A percentile compares a stretch with the other conserved stretches of the same genome.
Conservation (phyloP, 768 basidiomycete species). For the Pisolithus orientalis region DNA sequence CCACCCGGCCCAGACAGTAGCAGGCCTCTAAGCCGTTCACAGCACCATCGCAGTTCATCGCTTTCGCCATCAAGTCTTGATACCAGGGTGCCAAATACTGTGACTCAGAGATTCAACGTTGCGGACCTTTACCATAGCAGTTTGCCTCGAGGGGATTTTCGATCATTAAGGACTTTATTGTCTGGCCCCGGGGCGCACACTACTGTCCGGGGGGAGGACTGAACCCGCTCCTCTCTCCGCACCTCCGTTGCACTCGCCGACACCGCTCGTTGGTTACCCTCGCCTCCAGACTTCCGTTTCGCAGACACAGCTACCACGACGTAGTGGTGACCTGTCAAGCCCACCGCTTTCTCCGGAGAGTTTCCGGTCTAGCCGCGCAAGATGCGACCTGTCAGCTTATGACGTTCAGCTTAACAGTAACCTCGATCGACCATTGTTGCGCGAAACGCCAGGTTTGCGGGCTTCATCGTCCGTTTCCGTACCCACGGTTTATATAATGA, state of each 20-base stretch:
- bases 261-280: neutral
- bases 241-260: neutral
- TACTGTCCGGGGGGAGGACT: neutral
- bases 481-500: no score
- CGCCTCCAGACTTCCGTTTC: neutral
- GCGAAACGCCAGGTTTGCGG: no score
- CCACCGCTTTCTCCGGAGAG: neutral
- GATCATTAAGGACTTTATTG: neutral
- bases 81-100: neutral
- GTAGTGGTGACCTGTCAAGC: neutral
- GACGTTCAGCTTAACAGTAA: no score
- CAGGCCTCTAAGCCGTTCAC: neutral
- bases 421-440: no score
- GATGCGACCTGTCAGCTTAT: no score
- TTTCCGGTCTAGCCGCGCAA: no score
- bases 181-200: neutral
- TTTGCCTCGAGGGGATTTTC: constrained; percentile 5
- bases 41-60: constrained; percentile 3
- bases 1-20: neutral
- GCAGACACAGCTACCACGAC: neutral
- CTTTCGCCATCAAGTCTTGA: constrained; percentile 2
- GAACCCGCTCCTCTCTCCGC: neutral
- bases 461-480: no score
- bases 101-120: constrained; percentile 1
- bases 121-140: constrained; percentile 15